Base-by-base conservation (phyloP, 257 asterid species). In the Plantago elongata region DNA sequence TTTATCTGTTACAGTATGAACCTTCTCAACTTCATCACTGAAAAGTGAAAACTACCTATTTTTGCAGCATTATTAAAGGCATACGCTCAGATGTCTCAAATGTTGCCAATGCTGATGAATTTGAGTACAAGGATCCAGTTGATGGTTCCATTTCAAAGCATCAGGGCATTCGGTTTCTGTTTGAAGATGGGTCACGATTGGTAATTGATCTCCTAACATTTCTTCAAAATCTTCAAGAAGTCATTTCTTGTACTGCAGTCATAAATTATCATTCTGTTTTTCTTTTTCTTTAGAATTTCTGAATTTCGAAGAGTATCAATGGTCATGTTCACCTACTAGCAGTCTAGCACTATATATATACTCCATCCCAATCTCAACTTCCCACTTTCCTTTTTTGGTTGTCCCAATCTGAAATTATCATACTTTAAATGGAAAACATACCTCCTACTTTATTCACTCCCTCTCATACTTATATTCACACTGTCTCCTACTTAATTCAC, bases 181-280 rank as follows among this genome's bases (percentile, higher is more conserved):
- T 92, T 73, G 94, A 78, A 72, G 99, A 92, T 63, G 97, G 97
- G 29, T 92, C 99, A 11, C 95, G 97, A 78, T 64, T 92, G 97
- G 99, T 92, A 84, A 84, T 46, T 48, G 14, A 44, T 64, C 34
- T 74, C 49, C 42, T 42, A 38, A 22, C 61, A 42, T 66, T 49
- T 66, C 37, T 60, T 38, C 11, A 13, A 11, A 64, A 22, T 44
- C 51, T 57, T 45, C 48, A 67, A 38, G 9, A 54, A 57, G 27
- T 61, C 18, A 43, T 47, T n/a, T 61, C 17, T 56, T 13, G 62
- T 5, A 55, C 38, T 57, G 47, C 55, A 57, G 42, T 51, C 13
- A 15, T 61, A 54, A 27, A 49, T 47, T 56, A 12, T 18, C 58
- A 52, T 22, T 22, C 42, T 11, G 58, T 22, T 14, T 51, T 51